These are phyloP conservation scores for Cytospora piceicola DNA, from an alignment of 2,329 filamentous ascomycete genomes.

Conservation along the genomic window DNA sequence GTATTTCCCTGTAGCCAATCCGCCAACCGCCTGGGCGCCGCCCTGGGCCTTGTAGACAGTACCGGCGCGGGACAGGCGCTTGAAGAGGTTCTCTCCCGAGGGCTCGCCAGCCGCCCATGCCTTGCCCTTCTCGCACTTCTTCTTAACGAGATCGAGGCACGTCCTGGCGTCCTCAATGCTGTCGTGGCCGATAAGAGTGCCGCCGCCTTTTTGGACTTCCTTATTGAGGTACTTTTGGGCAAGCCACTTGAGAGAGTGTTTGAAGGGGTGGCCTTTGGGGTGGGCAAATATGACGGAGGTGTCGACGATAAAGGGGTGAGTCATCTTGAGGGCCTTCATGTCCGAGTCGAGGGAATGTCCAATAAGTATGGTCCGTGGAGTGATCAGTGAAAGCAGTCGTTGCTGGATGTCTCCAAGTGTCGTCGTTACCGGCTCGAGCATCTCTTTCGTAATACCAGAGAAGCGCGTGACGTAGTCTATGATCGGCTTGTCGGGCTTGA, in stretches of 20 bases:
- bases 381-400: conserved; percentile 72
- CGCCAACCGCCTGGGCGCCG: conserved; percentile 59
- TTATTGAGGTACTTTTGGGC: conserved; percentile 82
- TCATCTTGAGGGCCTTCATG: conserved; percentile 79
- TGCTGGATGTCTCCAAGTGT: conserved; percentile 81
- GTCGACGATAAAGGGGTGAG: conserved; percentile 92
- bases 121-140: conserved; percentile 93
- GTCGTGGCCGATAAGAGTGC: conserved; percentile 74
- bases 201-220: conserved; percentile 82
- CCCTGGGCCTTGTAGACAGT: conserved; percentile 65
- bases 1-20: conserved; percentile 60
- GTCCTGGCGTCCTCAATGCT: conserved; percentile 90
- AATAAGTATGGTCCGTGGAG: conserved; percentile 72
- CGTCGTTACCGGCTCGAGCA: conserved; percentile 82
- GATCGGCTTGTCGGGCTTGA: conserved; percentile 87
- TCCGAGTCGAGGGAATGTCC: conserved; percentile 85
- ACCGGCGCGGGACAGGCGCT: conserved; percentile 70
- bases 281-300: conserved; percentile 90
- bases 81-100: conserved; percentile 86
- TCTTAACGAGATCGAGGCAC: conserved; percentile 89
- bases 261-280: conserved; percentile 84
- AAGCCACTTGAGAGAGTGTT: conserved; percentile 88
- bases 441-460: conserved; percentile 88
- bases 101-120: conserved; percentile 81
- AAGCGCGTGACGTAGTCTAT: conserved; percentile 89